Base-by-base conservation (phyloP, 352 stramenopile genomes). In the Phytophthora tubulina region DNA sequence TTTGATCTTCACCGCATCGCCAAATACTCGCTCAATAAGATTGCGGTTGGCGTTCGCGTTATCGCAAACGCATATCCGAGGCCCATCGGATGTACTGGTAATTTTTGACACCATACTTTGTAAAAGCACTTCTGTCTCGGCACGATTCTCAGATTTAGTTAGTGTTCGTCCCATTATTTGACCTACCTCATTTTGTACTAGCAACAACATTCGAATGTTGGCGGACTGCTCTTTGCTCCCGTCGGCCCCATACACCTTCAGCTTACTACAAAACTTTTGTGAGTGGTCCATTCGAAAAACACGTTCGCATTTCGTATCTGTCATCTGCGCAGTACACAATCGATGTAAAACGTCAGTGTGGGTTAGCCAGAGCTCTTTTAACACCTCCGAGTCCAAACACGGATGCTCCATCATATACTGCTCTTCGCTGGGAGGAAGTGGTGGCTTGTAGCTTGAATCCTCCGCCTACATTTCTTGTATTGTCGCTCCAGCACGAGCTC, bases 131-230 rank as follows among this genome's bases (percentile, higher is more conserved):
- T 51, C 55, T 31, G 65, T 63, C 11, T 72, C 65, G 2, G 4
- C 54, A 35, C 59, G 55, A 8, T 73, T 73, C 51, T 73, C 65
- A 17, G 39, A 63, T 1, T 32, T 14, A 14, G 32, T 56, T 14
- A 56, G 15, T 31, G 3, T 6, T 15, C 27, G 4, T 4, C 6
- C 31, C 32, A 46, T 33, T 41, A 17, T 56, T 58, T 67, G 45
- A 27, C 54, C 54, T 55, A 71, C 27, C 17, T 64, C 42, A 53
- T 72, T 66, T 58, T 72, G 54, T 15, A 67, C 48, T 4, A 72
- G 45, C 10, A 66, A 31, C 17, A 72, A 31, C 52, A 70, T 58
- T 2, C 52, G 52, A 27, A 63, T 50, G 21, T n/a, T 49, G 2
- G 27, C 6, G 6, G 46, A 51, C 35, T 71, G 48, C 0, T 52